A percentile compares a stretch with the other conserved stretches of the same genome.
Evolutionary conservation across 78 protist species (phyloP).

Genomic region (Speleostelium caveatum): DNA sequence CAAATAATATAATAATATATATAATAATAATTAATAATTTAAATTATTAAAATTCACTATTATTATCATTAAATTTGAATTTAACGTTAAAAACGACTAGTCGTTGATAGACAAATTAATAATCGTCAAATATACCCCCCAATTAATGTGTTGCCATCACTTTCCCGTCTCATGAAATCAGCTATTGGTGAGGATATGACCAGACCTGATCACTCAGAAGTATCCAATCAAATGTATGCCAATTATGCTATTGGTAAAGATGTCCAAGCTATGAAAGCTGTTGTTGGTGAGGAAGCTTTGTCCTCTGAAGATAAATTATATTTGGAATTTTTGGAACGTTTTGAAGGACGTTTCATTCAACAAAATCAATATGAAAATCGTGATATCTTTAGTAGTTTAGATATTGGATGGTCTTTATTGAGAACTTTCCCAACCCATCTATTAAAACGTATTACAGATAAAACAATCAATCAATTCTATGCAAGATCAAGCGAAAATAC

Average conservation of each 20-base stretch:
- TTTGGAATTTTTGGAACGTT: conserved; percentile 98
- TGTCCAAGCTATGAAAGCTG: conserved; percentile 99
- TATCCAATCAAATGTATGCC: conserved; percentile 99
- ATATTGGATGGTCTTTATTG: conserved; percentile 99
- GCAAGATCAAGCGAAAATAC: conserved; percentile 6
- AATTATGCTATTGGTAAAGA: conserved; percentile 99
- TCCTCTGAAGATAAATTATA: conserved; percentile 96
- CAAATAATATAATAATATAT: too few relatives aligned
- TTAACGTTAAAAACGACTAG: too few relatives aligned
- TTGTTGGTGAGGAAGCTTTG: conserved; percentile 99
- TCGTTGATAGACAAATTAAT: conserved; percentile 98
- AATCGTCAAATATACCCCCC: conserved; percentile 99
- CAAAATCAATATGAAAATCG: conserved; percentile 96
- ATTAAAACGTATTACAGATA: conserved; percentile 92
- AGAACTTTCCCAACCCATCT: conserved; percentile 97
- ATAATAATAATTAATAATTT: too few relatives aligned
- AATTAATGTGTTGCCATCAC: conserved; percentile 99
- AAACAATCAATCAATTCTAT: conserved; percentile 86
- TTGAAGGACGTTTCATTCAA: conserved; percentile 96
- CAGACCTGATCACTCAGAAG: conserved; percentile 97
- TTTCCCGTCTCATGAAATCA: conserved; percentile 99
- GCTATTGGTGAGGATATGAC: conserved; percentile 99
- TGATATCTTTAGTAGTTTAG: conserved; percentile 95
- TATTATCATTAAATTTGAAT: too few relatives aligned
- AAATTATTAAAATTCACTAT: too few relatives aligned